Percentiles rank a stretch among this genome's conserved stretches.
phyloP scores from a whole-genome alignment of 2,329 filamentous ascomycete genomes.

The Cladosporium velox region DNA sequence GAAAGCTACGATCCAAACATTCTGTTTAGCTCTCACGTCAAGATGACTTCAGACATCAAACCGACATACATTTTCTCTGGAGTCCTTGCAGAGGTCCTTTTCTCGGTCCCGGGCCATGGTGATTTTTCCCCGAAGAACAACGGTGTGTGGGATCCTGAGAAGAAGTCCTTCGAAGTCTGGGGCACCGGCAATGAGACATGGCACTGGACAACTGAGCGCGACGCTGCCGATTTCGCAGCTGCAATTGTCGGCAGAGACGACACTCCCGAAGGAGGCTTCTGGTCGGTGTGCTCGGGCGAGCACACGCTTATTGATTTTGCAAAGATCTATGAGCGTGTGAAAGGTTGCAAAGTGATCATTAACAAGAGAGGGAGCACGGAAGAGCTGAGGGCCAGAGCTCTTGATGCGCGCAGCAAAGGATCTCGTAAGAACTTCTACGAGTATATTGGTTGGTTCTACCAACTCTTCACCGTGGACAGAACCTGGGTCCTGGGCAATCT shows the following conservation, averaged over 20 bases:
- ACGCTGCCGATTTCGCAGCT: conserved; percentile 16
- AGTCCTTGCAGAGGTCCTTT: conserved; percentile 18
- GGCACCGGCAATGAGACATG: not conserved
- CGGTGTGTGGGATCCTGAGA: conserved; percentile 15
- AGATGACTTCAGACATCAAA: conserved; percentile 12
- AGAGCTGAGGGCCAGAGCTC: not conserved
- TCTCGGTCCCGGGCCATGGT: conserved; percentile 4
- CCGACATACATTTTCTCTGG: conserved; percentile 22
- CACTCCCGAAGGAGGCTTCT: conserved; percentile 9
- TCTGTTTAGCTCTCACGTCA: conserved; percentile 1
- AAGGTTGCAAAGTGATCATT: not conserved
- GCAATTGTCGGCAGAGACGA: not conserved
- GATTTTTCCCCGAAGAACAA: conserved; percentile 7
- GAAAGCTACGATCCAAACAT: conserved; percentile 17
- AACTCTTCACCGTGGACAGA: conserved; percentile 14
- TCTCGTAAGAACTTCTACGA: not conserved
- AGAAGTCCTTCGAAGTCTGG: conserved; percentile 6
- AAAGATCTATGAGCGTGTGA: conserved; percentile 1
- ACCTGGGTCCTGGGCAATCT: not conserved
- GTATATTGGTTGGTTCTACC: conserved; percentile 20
- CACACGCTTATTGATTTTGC: conserved; percentile 13
- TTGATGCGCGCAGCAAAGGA: not conserved
- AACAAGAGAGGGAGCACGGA: not conserved
- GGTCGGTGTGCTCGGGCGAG: conserved; percentile 11
- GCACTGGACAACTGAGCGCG: conserved; percentile 18